Evolutionary conservation across 2,329 filamentous ascomycete genomes (phyloP).

Genomic region (Monascus ruber): DNA sequence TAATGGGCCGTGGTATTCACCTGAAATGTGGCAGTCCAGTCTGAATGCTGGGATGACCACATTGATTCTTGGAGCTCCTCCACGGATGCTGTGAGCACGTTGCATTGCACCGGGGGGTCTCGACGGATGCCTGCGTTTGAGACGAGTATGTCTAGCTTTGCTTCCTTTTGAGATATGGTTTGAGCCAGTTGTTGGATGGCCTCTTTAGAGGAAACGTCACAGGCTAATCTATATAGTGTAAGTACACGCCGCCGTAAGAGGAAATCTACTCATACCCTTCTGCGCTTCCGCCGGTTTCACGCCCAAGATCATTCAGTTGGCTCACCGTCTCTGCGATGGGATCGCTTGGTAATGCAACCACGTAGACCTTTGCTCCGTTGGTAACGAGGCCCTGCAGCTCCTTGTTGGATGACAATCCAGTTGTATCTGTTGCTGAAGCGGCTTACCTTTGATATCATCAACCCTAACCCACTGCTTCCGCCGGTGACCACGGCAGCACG

Average conservation of each 20-base stretch:
- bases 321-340: conserved; percentile 28
- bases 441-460: conserved; percentile 36
- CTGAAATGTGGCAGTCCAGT: conserved; percentile 38
- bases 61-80: conserved; percentile 35
- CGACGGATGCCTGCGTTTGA: conserved; percentile 41
- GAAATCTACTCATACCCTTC: conserved; percentile 19
- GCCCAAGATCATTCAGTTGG: conserved; percentile 31
- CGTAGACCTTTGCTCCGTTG: conserved; percentile 39
- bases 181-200: conserved; percentile 24
- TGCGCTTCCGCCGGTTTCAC: conserved; percentile 25
- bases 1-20: conserved; percentile 42
- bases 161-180: conserved; percentile 24
- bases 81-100: conserved; percentile 34
- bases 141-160: conserved; percentile 37
- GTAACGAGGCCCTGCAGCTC: conserved; percentile 28
- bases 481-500: conserved; percentile 36
- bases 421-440: neutral
- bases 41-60: conserved; percentile 33
- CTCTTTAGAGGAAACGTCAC: conserved; percentile 33
- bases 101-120: conserved; percentile 33
- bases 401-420: neutral
- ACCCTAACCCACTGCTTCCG: conserved; percentile 34
- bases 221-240: conserved; percentile 7
- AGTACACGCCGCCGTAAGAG: neutral
- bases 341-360: conserved; percentile 32